Conservation (phyloP, 108 stramenopile species). For the Fistulifera pelliculosa region DNA sequence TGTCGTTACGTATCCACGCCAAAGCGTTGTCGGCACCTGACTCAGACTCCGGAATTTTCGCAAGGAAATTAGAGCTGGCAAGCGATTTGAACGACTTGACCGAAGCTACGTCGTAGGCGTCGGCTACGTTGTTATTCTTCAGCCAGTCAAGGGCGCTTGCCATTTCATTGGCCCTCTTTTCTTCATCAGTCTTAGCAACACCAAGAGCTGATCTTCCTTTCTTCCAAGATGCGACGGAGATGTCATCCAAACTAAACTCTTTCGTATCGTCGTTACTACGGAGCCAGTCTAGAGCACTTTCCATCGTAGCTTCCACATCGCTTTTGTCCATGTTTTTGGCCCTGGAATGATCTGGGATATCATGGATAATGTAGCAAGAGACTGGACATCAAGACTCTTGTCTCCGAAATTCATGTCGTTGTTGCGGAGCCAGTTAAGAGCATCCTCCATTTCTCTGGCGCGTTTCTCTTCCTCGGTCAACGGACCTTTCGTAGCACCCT, state of each 20-base stretch:
- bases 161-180: constrained; percentile 24
- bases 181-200: constrained; percentile 1
- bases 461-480: constrained; percentile 18
- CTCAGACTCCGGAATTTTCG: not conserved
- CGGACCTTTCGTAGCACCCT: not conserved
- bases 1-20: constrained; percentile 18
- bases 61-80: not conserved
- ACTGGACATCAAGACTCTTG: constrained; percentile 8
- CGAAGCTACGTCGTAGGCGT: constrained; percentile 11
- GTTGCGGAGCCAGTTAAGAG: constrained; percentile 29
- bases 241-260: constrained; percentile 8
- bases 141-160: constrained; percentile 31
- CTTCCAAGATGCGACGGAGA: constrained; percentile 3
- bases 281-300: constrained; percentile 12
- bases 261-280: constrained; percentile 1
- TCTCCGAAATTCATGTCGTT: constrained; percentile 33
- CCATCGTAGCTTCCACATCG: constrained; percentile 6
- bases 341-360: constrained; percentile 10
- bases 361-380: not conserved
- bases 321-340: not conserved
- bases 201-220: constrained; percentile 3
- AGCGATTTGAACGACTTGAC: constrained; percentile 7
- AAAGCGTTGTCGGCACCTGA: constrained; percentile 18
- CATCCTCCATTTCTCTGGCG: constrained; percentile 41
- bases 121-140: constrained; percentile 12